Evolutionary conservation across 257 asterid species (phyloP).

Genomic region (Fraxinus americana): DNA sequence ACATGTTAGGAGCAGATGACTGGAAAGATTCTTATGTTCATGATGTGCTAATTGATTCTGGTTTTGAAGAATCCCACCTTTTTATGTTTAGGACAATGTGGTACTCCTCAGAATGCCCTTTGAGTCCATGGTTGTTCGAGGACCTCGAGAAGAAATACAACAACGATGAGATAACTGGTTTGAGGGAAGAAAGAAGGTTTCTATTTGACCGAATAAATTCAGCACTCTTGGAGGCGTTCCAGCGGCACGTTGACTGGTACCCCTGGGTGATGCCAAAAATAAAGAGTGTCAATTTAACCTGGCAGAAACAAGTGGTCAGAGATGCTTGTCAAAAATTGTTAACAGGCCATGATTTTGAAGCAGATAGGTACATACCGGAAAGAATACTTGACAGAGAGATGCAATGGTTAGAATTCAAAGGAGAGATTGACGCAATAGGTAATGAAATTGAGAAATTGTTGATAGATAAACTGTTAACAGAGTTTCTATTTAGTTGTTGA

Average conservation of each 20-base stretch:
- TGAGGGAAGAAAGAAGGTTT: not conserved
- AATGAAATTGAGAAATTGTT: constrained; percentile 44
- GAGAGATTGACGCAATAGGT: constrained; percentile 28
- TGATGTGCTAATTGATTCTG: constrained; percentile 59
- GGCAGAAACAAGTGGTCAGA: constrained; percentile 29
- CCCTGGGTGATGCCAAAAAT: constrained; percentile 12
- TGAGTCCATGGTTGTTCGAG: constrained; percentile 62
- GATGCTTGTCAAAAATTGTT: constrained; percentile 27
- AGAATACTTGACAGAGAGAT: constrained; percentile 36
- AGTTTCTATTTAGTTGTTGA: constrained; percentile 31
- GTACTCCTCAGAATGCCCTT: constrained; percentile 60
- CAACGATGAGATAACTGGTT: not conserved
- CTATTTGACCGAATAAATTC: constrained; percentile 6
- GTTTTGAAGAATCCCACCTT: constrained; percentile 51
- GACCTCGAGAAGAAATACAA: constrained; percentile 60
- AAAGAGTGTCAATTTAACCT: constrained; percentile 9
- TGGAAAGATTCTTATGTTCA: constrained; percentile 63
- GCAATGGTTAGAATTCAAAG: constrained; percentile 36
- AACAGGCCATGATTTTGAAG: constrained; percentile 19
- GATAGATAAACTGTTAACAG: constrained; percentile 44
- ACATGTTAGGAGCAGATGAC: constrained; percentile 29
- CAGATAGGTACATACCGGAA: constrained; percentile 23
- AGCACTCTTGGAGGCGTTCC: not conserved
- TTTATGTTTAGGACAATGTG: constrained; percentile 41
- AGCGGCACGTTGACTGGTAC: not conserved